Conservation (phyloP, 2,329 filamentous ascomycete genomes). For the Pestalotiopsis sp. region DNA sequence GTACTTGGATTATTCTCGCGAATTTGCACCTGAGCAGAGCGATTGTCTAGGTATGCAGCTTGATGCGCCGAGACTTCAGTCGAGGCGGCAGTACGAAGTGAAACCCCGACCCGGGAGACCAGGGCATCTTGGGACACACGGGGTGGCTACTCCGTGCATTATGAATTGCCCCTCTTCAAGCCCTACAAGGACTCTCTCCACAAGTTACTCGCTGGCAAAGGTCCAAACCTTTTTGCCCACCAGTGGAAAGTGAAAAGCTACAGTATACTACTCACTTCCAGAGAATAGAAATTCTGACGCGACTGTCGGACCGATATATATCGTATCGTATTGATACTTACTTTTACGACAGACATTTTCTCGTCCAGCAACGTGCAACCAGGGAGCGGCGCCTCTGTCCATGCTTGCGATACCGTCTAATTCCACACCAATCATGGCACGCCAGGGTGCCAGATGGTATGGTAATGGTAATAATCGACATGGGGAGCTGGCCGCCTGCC, state of each 20-base stretch:
- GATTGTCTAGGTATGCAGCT: background rate
- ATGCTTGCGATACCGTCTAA: background rate
- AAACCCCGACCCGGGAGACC: background rate
- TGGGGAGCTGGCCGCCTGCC: background rate
- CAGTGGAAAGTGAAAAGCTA: background rate
- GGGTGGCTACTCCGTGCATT: too few species aligned
- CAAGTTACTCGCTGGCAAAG: too few species aligned
- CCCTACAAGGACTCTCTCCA: too few species aligned
- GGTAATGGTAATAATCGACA: too few species aligned
- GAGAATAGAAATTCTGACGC: background rate
- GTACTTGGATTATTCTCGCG: background rate
- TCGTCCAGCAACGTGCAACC: background rate
- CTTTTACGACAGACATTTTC: background rate
- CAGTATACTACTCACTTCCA: background rate
- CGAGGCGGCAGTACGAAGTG: conserved; percentile 5
- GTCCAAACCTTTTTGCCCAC: too few species aligned
- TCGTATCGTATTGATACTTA: background rate
- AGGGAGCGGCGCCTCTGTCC: background rate
- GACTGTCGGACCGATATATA: background rate
- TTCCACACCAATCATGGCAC: too few species aligned
- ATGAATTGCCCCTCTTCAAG: too few species aligned
- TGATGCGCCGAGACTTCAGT: background rate
- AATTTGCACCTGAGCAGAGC: background rate
- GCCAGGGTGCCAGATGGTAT: too few species aligned
- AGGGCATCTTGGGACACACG: too few species aligned